Evolutionary conservation across 306 rosid genomes (phyloP), one percentile per base, ranked within the genome.

Genomic region (Pachyrhizus erosus): DNA sequence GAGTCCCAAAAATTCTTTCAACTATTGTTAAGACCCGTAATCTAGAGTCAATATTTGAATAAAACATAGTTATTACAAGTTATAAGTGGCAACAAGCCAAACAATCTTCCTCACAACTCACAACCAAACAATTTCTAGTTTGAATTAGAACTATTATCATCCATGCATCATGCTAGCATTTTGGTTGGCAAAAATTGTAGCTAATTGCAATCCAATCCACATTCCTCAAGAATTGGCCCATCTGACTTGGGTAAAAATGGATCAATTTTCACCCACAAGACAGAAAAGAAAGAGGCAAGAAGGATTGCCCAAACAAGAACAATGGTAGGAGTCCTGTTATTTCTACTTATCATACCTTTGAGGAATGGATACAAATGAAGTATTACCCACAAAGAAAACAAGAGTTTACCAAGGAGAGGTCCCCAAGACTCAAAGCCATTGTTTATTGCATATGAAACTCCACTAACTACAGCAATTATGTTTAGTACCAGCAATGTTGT

Each of bases 171-270:
- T 48, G 57, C 20, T 71, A 71, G 31, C 70, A 68, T 66, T 13
- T 34, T 54, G 24, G 27, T 2, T 61, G 26, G 33, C 11, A 73
- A 54, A 65, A 5, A 40, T 62, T 55, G 86, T n/a, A 57, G 42
- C 87, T 91, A 89, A 81, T 77, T 54, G 85, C 97, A 92, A 40
- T 92, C 91, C 91, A 92, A 89, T 69, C 92, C 94, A 49, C 97
- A 91, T 80, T 91, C 93, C 83, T 88, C 94, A 48, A 91, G 82
- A 49, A 86, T 33, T 1, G 94, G 93, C 14, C 84, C 92, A 39
- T 61, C 31, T 18, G 90, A 67, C 78, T 87, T 83, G 60, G 93
- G 86, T 43, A 87, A 87, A 77, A 91, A 91, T 1, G 93, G 95
- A 80, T 91, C 90, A 21, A 92, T 82, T 37, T 90, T 86, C 10